These are phyloP conservation scores for Hypoxylon sp. DNA, from an alignment of 2,329 filamentous ascomycete genomes.

Conservation along the genomic window DNA sequence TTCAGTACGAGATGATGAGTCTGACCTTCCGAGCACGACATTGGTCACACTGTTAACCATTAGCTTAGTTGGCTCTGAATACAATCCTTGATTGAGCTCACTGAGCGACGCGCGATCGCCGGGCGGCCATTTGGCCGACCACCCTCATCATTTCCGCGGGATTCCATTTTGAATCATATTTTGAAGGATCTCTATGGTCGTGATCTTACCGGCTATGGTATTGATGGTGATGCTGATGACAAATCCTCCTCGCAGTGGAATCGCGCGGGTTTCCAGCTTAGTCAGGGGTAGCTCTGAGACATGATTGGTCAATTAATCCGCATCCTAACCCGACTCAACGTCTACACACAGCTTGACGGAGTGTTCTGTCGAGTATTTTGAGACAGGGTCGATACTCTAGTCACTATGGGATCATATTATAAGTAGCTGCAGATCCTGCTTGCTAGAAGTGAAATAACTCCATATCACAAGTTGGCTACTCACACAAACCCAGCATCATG, in stretches of 20 bases:
- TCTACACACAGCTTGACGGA: neutral
- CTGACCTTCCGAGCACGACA: conserved; percentile 53
- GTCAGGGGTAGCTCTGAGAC: conserved; percentile 3
- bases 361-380: neutral
- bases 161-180: conserved; percentile 39
- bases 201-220: neutral
- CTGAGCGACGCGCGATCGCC: conserved; percentile 49
- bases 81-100: conserved; percentile 26
- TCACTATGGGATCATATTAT: conserved; percentile 1
- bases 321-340: neutral
- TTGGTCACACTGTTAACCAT: conserved; percentile 52
- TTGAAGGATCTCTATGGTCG: conserved; percentile 2
- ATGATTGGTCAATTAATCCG: conserved; percentile 11
- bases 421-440: conserved; percentile 5
- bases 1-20: neutral
- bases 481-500: conserved; percentile 30
- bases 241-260: conserved; percentile 28
- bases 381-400: neutral
- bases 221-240: conserved; percentile 8
- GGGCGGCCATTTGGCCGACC: conserved; percentile 26
- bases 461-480: conserved; percentile 16
- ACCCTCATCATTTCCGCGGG: conserved; percentile 5
- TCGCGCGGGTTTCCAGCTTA: conserved; percentile 46
- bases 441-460: neutral
- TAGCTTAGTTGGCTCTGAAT: conserved; percentile 10